These are phyloP conservation scores for Gypsophila paniculata DNA, from an alignment of 179 eudicot species.

Conservation along the genomic window DNA sequence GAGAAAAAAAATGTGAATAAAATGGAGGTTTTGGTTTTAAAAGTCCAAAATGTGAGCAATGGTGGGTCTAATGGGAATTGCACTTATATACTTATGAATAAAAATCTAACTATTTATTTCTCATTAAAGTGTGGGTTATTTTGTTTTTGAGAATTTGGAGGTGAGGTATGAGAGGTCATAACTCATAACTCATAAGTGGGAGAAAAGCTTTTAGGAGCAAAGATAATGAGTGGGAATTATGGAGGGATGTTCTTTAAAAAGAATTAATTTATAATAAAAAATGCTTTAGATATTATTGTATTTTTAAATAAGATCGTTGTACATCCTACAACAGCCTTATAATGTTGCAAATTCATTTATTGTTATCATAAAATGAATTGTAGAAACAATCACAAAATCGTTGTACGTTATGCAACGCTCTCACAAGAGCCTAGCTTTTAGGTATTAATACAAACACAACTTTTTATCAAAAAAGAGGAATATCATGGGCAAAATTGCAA, in stretches of 20 bases:
- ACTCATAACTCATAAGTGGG: slow-evolving; percentile 27
- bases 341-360: no score
- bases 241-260: slow-evolving; percentile 45
- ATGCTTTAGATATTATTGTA: slow-evolving; percentile 26
- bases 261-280: slow-evolving; percentile 24
- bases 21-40: not conserved
- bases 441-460: no score
- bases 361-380: no score
- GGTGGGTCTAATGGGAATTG: slow-evolving; percentile 31
- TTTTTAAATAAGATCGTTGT: no score
- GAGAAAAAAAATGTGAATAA: not conserved
- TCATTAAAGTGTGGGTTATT: slow-evolving; percentile 14
- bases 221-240: slow-evolving; percentile 47
- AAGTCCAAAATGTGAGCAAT: slow-evolving; percentile 5
- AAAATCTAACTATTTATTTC: slow-evolving; percentile 14
- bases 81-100: slow-evolving; percentile 4
- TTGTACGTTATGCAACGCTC: no score
- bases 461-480: no score
- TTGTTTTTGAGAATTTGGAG: slow-evolving; percentile 22
- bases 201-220: slow-evolving; percentile 45
- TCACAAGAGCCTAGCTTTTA: no score
- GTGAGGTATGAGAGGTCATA: slow-evolving; percentile 20
- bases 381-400: no score
- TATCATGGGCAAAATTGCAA: no score
- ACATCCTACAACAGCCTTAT: no score